Evolutionary conservation across 768 basidiomycete genomes (phyloP).

Genomic region (Austroboletus festivus): DNA sequence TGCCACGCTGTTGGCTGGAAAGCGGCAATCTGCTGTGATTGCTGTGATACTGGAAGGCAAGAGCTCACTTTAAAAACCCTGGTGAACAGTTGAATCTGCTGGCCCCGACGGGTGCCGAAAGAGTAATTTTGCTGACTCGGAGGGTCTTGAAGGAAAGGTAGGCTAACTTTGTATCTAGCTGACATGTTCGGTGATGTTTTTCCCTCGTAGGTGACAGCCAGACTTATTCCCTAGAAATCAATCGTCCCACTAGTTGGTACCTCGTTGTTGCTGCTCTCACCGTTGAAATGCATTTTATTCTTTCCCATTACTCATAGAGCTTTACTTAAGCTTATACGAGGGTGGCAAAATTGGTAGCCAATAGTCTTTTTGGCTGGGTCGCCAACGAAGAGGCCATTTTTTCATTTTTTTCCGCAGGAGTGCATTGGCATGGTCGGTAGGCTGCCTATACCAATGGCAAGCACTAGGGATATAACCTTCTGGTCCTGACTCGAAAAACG

Average conservation of each 20-base stretch:
- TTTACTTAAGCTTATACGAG: not conserved
- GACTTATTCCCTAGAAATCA: too few species aligned
- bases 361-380: not conserved
- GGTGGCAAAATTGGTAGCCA: constrained; percentile 4
- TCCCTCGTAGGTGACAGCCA: not conserved
- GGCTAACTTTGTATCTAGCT: not conserved
- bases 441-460: constrained; percentile 7
- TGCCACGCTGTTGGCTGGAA: constrained; percentile 1
- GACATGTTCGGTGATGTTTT: not conserved
- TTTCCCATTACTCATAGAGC: too few species aligned
- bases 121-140: not conserved
- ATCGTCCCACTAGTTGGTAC: not conserved
- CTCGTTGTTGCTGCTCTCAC: not conserved
- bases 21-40: constrained; percentile 14
- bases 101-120: too few species aligned
- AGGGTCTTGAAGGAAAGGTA: constrained; percentile 1
- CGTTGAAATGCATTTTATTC: not conserved
- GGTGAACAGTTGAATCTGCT: too few species aligned
- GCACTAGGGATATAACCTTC: not conserved
- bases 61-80: not conserved
- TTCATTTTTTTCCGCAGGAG: not conserved
- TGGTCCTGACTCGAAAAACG: too few species aligned
- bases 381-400: not conserved
- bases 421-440: constrained; percentile 4
- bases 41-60: constrained; percentile 10